Base-by-base conservation (phyloP, 768 basidiomycete species). In the Leccinellum albellum region DNA sequence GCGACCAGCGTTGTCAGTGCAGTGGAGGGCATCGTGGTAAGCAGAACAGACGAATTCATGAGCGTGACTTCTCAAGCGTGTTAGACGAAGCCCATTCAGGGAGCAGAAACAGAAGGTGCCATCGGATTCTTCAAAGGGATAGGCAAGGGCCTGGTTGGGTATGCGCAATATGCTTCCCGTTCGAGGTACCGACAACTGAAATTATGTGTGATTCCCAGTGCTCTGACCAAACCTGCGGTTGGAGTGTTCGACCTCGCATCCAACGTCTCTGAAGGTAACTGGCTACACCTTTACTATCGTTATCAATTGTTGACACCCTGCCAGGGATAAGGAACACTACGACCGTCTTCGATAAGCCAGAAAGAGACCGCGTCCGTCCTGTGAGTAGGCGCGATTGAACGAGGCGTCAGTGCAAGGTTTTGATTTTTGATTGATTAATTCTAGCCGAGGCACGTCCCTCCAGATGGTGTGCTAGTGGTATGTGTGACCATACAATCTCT, bases 41-140 rank as follows among this genome's bases (percentile, higher is more conserved):
- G 80, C 69, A 13, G 20, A 21, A 61, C 51, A 71, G 61, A 40
- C 48, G 17, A 50, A 12, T 6, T 49, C 17, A 51, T 29, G 2
- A 42, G 28, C 17, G 15, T 13, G 42, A 17, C 50, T 31, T 24
- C 59, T 66, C 8, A 47, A 21, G 26, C 61, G 21, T 42, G 40
- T 17, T 63, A 96, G 95, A 88, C 94, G 73, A 97, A 98, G 67
- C 97, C 97, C 3, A 85, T 99, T 46, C 95, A 98, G 73, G 97
- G 97, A 5, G 97, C 97, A 1, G 96, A 98, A 67, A 79, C 84
- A 9, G 95, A 89, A 68, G 97, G 97, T 13, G 95, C 96, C 0
- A 75, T 91, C 26, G 97, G 97, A 3, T 99, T 99, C 75, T 94
- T 98, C 80, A 98, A 97, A 73, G 97, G 97, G 12, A 84, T 99